A percentile compares a stretch with the other conserved stretches of the same genome.
phyloP scores from a whole-genome alignment of 768 basidiomycete genomes.

The Dacryopinax spathularia region DNA sequence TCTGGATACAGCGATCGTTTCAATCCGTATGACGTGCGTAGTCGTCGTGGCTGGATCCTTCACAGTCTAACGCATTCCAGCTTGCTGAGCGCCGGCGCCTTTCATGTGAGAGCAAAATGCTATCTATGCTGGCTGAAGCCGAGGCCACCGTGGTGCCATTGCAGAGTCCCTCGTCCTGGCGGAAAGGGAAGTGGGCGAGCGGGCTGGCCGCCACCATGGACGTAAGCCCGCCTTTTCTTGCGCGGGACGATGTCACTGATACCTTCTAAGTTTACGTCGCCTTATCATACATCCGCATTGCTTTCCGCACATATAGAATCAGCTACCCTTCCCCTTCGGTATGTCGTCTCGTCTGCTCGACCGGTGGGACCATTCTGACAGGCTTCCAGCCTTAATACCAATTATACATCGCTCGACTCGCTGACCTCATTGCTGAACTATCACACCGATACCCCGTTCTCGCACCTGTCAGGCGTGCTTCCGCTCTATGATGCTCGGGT shows the following conservation, averaged over 20 bases:
- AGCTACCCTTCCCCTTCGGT: constrained; percentile 48
- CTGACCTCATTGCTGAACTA: constrained; percentile 38
- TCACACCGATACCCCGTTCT: constrained; percentile 40
- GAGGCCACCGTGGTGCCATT: constrained; percentile 32
- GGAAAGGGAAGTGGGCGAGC: constrained; percentile 20
- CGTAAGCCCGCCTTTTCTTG: constrained; percentile 17
- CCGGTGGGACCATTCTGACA: not conserved
- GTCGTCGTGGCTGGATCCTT: not conserved
- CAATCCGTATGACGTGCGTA: not conserved
- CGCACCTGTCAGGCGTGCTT: constrained; percentile 41
- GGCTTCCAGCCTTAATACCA: constrained; percentile 24
- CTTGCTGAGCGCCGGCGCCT: not conserved
- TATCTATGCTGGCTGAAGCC: constrained; percentile 31
- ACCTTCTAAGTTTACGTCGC: not conserved
- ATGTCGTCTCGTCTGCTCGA: constrained; percentile 2
- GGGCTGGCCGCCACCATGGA: constrained; percentile 12
- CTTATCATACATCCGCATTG: constrained; percentile 43
- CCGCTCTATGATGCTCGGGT: constrained; percentile 27
- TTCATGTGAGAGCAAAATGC: not conserved
- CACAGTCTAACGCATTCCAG: not conserved
- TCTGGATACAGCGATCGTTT: not conserved
- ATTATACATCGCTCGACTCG: constrained; percentile 30
- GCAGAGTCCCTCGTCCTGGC: constrained; percentile 34
- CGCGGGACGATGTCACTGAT: not conserved
- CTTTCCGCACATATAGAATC: constrained; percentile 46